These are phyloP conservation scores for Mycotypha africana DNA, from an alignment of 371 early-diverging fungal genomes.

Conservation along the genomic window DNA sequence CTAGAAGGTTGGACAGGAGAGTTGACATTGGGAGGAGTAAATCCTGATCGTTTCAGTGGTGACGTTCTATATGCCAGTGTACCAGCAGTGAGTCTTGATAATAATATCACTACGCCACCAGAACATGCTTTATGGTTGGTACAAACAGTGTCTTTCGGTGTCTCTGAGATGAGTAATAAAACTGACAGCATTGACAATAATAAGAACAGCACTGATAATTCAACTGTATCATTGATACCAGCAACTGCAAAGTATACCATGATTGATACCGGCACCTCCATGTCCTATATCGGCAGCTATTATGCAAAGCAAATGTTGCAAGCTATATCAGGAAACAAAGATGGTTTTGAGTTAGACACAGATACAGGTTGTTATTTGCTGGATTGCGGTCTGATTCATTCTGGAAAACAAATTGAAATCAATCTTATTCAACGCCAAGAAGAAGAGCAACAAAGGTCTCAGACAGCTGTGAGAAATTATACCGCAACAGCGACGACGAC, in stretches of 20 bases:
- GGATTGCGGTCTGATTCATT: conserved; percentile 6
- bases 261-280: conserved; percentile 23
- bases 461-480: too few species aligned
- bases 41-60: conserved; percentile 32
- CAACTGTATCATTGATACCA: conserved; percentile 2
- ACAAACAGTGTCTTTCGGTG: conserved; percentile 11
- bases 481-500: neutral
- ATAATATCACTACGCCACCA: too few species aligned
- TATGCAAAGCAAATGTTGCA: neutral
- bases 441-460: too few species aligned
- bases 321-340: neutral
- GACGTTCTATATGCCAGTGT: conserved; percentile 25
- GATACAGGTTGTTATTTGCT: neutral
- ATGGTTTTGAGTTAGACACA: neutral
- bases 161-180: conserved; percentile 15
- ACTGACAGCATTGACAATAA: conserved; percentile 10
- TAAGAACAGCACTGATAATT: conserved; percentile 5
- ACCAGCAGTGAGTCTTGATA: too few species aligned
- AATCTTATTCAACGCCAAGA: neutral
- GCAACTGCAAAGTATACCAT: neutral
- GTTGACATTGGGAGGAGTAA: conserved; percentile 54
- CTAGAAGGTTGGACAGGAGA: conserved; percentile 34
- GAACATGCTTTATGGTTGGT: too few species aligned
- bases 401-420: conserved; percentile 8
- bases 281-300: conserved; percentile 11